phyloP scores from a whole-genome alignment of 208 protist species.

The Herpetomonas muscarum region DNA sequence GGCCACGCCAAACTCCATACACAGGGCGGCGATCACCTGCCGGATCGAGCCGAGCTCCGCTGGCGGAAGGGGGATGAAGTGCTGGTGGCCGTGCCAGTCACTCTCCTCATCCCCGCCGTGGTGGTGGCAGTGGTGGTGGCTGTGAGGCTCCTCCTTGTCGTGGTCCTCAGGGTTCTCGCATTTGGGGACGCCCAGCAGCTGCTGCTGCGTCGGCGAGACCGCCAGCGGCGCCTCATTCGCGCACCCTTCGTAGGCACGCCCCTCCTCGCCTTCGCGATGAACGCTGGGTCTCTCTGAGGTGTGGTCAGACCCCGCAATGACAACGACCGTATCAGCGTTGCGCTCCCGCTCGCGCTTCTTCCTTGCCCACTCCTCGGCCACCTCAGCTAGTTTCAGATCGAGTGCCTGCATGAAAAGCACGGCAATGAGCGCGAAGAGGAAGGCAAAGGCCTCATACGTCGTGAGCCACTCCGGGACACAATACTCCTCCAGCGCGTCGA shows the following conservation, averaged over 20 bases:
- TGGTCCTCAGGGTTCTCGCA: not conserved
- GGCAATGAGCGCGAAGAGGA: slow-evolving; percentile 51
- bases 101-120: not conserved
- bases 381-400: slow-evolving; percentile 35
- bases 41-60: slow-evolving; percentile 18
- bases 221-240: not conserved
- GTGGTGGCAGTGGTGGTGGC: not conserved
- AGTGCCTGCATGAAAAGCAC: slow-evolving; percentile 56
- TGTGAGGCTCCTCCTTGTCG: slow-evolving; percentile 1
- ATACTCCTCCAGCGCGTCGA: slow-evolving; percentile 24
- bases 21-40: slow-evolving; percentile 36
- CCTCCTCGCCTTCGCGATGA: not conserved
- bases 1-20: slow-evolving; percentile 62
- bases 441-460: slow-evolving; percentile 35
- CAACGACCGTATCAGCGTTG: too few species aligned
- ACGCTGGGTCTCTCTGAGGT: too few species aligned
- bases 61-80: slow-evolving; percentile 11
- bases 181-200: not conserved
- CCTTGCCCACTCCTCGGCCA: slow-evolving; percentile 35
- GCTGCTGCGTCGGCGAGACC: not conserved
- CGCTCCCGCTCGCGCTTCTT: not conserved
- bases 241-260: not conserved
- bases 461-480: slow-evolving; percentile 31
- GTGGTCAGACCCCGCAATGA: too few species aligned
- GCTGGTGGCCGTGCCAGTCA: slow-evolving; percentile 28